Base-by-base conservation (phyloP, 2,329 filamentous ascomycete genomes). In the Colletotrichum costaricense region DNA sequence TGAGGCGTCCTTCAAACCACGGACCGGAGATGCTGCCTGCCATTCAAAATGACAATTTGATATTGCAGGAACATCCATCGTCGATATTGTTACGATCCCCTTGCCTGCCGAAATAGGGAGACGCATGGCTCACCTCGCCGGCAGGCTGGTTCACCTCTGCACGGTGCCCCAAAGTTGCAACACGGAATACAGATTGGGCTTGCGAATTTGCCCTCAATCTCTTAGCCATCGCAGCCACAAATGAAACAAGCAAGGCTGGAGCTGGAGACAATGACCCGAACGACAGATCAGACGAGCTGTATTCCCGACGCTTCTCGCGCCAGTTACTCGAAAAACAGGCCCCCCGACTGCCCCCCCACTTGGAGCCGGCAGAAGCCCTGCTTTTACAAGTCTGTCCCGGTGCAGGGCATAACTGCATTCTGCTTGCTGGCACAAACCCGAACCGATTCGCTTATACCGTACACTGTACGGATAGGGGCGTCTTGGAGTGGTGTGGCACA, bases 211-310 rank as follows among this genome's bases (percentile, higher is more conserved):
- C 16, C 49, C 56, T 35, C 30, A 46, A 54, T 57, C 38, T 63
- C 38, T 54, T 22, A 33, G 30, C 69, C 52, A 59, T 57, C 33
- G 16, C 16, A 64, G 65, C 69, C 38, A 58, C 54, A 42, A 70
- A 65, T 73, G 66, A 70, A 73, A 73, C 70, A n/a, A 65, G 55
- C 70, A 73, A 73, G 70, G 70, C 70, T 70, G 26, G 58, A 70
- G 70, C 60, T 70, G 67, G 60, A 60, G 59, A 46, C 42, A 16
- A 26, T 62, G 55, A 55, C 55, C 35, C 67, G 46, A 64, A 65
- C 70, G 59, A 38, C 33, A 73, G 52, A 73, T 65, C 67, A 65
- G 70, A 73, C 66, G 70, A 73, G 65, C 65, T 46, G 49, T 42
- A 60, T 69, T 72, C 59, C 65, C 55, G 59, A 73, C 70, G 70